Percentiles rank a stretch among this genome's conserved stretches.
These are phyloP conservation scores for Phytophthora cryptogea DNA, from an alignment of 352 stramenopile genomes.

Conservation along the genomic window DNA sequence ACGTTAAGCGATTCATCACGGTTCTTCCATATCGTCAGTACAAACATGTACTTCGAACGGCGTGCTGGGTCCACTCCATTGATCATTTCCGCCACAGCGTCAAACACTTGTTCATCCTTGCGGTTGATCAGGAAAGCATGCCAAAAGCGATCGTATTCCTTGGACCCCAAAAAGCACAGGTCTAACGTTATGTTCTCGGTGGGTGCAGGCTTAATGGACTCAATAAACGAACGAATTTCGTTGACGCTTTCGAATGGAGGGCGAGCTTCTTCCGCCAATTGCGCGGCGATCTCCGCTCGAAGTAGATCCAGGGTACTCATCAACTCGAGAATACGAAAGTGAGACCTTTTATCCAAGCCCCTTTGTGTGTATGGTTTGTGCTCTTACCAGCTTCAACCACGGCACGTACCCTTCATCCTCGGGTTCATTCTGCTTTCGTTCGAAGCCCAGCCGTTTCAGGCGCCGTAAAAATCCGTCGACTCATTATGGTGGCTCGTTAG, in stretches of 20 bases:
- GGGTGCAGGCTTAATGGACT: background rate
- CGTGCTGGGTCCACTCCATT: background rate
- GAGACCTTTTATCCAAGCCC: too few species aligned
- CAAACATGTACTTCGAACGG: background rate
- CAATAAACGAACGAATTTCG: background rate
- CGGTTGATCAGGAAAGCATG: background rate
- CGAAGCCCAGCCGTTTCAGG: too few species aligned
- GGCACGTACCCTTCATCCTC: too few species aligned
- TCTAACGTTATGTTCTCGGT: constrained; percentile 4
- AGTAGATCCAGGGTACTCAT: background rate
- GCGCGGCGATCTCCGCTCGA: background rate
- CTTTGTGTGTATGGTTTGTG: too few species aligned
- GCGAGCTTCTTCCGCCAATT: constrained; percentile 2
- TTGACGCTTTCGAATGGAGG: background rate
- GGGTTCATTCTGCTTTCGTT: too few species aligned
- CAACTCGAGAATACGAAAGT: background rate
- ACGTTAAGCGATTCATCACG: background rate
- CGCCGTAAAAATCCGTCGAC: too few species aligned
- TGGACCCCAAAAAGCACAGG: background rate
- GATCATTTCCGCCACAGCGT: background rate
- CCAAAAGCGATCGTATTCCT: constrained; percentile 4
- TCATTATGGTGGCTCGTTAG: too few species aligned
- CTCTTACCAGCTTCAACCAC: too few species aligned
- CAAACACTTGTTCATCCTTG: background rate
- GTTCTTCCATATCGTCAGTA: constrained; percentile 8